phyloP scores from a whole-genome alignment of 371 early-diverging fungal species.

The Mortierella polycephala region DNA sequence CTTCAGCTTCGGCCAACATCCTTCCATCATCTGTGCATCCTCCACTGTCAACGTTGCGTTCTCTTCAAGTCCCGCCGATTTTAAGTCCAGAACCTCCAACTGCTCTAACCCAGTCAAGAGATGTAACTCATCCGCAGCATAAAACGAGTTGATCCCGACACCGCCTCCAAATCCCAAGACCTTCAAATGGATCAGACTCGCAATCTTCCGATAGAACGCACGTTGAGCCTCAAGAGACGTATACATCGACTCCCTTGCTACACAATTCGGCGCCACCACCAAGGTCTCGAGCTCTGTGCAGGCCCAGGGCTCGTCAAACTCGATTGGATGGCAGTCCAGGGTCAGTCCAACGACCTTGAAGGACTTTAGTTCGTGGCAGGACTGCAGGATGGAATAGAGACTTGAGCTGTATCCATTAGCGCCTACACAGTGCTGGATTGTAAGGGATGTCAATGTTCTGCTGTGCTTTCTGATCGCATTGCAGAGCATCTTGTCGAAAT shows the following conservation, averaged over 20 bases:
- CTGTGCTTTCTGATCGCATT: not conserved
- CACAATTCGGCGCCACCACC: constrained; percentile 8
- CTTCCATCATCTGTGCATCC: constrained; percentile 5
- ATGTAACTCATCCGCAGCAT: not conserved
- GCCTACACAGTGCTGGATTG: not conserved
- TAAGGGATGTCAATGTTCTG: not conserved
- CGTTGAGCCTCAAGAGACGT: constrained; percentile 2
- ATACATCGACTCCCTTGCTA: not conserved
- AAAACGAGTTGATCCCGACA: not conserved
- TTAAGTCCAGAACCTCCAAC: constrained; percentile 8
- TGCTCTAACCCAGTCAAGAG: not conserved
- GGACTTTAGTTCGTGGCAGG: constrained; percentile 2
- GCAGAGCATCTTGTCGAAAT: not conserved
- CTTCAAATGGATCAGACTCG: not conserved
- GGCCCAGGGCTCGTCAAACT: constrained; percentile 16
- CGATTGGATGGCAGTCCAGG: constrained; percentile 4
- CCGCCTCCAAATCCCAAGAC: constrained; percentile 11
- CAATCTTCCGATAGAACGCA: constrained; percentile 9
- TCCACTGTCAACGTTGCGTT: constrained; percentile 11
- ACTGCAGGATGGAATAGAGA: not conserved
- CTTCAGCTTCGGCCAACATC: constrained; percentile 10
- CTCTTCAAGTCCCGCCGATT: not conserved
- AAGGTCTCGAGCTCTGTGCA: constrained; percentile 8
- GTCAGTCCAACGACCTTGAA: not conserved
- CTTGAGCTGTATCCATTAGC: not conserved